Percentiles rank a stretch among this genome's conserved stretches.
Conservation (phyloP, 1,284 basidiomycete species). For the Sporisorium iseilematis-ciliati region DNA sequence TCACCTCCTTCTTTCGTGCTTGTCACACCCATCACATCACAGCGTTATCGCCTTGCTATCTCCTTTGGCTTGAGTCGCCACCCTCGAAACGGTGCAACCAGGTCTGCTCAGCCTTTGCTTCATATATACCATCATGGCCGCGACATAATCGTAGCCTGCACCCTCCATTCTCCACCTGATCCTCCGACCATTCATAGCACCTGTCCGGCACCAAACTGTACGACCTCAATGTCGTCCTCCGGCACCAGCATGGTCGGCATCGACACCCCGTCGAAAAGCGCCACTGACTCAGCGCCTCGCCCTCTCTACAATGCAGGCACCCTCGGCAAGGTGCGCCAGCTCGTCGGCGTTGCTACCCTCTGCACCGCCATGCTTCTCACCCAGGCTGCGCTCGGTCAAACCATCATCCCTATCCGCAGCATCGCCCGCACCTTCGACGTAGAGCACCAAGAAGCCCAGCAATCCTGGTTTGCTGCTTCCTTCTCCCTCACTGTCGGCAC, state of each 20-base stretch:
- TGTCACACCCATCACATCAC: not conserved
- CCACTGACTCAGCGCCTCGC: not conserved
- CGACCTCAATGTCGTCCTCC: not conserved
- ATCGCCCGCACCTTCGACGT: conserved; percentile 43
- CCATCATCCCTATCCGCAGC: conserved; percentile 28
- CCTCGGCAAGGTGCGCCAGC: conserved; percentile 32
- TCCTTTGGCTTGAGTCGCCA: not conserved
- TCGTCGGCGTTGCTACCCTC: conserved; percentile 28
- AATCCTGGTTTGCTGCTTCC: conserved; percentile 56
- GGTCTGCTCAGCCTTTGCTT: not conserved
- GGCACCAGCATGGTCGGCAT: conserved; percentile 2
- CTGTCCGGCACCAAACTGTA: not conserved
- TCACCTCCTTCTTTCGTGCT: too few species aligned
- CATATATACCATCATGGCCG: not conserved
- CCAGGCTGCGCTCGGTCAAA: conserved; percentile 45
- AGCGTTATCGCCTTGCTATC: conserved; percentile 12
- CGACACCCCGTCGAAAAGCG: not conserved
- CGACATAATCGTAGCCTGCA: not conserved
- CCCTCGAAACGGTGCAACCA: too few species aligned
- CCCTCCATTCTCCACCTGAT: not conserved
- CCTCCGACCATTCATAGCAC: not conserved
- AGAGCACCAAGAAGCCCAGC: conserved; percentile 22
- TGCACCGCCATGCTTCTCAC: conserved; percentile 52
- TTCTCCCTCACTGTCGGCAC: conserved; percentile 60
- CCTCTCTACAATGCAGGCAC: conserved; percentile 35